Percentiles rank a stretch among this genome's conserved stretches.
Conservation (phyloP, 1,284 basidiomycete genomes). For the Takashimella koratensis region DNA sequence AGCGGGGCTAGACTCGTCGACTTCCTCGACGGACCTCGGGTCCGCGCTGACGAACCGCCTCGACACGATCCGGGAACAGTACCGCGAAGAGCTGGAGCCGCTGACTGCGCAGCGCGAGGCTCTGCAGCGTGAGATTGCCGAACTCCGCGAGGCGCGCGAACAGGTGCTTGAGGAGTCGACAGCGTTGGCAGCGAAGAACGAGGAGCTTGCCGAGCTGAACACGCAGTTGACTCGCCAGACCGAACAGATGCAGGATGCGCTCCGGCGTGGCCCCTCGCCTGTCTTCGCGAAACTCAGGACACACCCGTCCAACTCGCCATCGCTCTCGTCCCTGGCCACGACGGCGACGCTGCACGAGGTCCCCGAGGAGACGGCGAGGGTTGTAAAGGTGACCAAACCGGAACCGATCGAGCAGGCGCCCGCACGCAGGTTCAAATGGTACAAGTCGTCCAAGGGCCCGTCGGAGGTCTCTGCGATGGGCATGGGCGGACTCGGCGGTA, state of each 20-base stretch:
- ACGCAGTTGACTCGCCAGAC: slow-evolving; percentile 71
- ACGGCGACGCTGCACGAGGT: slow-evolving; percentile 46
- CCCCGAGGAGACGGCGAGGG: slow-evolving; percentile 46
- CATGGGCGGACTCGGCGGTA: slow-evolving; percentile 7
- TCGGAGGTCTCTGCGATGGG: slow-evolving; percentile 23
- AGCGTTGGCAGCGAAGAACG: slow-evolving; percentile 83
- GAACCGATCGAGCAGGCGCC: slow-evolving; percentile 50
- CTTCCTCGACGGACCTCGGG: slow-evolving; percentile 52
- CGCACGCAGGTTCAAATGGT: slow-evolving; percentile 56
- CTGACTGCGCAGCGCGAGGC: slow-evolving; percentile 77
- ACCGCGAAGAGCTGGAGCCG: slow-evolving; percentile 78
- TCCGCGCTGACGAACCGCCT: slow-evolving; percentile 80
- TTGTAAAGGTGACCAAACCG: slow-evolving; percentile 48
- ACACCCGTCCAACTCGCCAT: slow-evolving; percentile 47
- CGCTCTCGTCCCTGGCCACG: slow-evolving; percentile 46
- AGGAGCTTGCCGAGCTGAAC: slow-evolving; percentile 82
- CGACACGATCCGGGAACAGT: slow-evolving; percentile 81
- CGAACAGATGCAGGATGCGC: slow-evolving; percentile 54
- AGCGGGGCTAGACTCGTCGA: slow-evolving; percentile 13
- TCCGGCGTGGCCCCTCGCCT: slow-evolving; percentile 27
- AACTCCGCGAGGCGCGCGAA: slow-evolving; percentile 81
- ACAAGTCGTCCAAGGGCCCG: slow-evolving; percentile 51
- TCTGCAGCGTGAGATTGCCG: slow-evolving; percentile 74
- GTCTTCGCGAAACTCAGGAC: slow-evolving; percentile 22
- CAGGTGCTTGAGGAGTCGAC: slow-evolving; percentile 87